Percentiles rank a stretch among this genome's conserved stretches.
These are phyloP conservation scores for Pseudomassariella vexata DNA, from an alignment of 2,329 filamentous ascomycete genomes.

Conservation along the genomic window DNA sequence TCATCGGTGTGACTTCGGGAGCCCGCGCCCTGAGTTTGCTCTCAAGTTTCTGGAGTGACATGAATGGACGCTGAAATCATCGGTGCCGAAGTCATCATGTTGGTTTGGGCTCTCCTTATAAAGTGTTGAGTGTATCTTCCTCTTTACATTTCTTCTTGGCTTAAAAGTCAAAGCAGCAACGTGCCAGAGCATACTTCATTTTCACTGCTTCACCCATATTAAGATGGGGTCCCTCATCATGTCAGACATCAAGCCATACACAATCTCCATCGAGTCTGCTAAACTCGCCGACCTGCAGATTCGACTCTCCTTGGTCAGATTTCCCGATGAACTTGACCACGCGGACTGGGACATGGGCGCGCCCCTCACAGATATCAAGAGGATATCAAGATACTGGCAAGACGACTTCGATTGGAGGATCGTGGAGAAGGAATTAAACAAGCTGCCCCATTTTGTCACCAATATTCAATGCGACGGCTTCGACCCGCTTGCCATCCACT, in stretches of 20 bases:
- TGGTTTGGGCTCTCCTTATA: too few species aligned
- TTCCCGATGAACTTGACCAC: slow-evolving; percentile 32
- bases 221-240: slow-evolving; percentile 9
- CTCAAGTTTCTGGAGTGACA: too few species aligned
- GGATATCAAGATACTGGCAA: slow-evolving; percentile 27
- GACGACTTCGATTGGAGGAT: slow-evolving; percentile 28
- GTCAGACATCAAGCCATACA: slow-evolving; percentile 26
- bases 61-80: too few species aligned
- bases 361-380: slow-evolving; percentile 28
- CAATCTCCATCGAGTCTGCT: slow-evolving; percentile 25
- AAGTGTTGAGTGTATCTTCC: too few species aligned
- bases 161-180: too few species aligned
- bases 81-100: too few species aligned
- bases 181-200: too few species aligned
- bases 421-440: slow-evolving; percentile 27
- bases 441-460: slow-evolving; percentile 28
- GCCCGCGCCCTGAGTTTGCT: too few species aligned
- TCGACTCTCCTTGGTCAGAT: slow-evolving; percentile 26
- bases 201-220: not conserved
- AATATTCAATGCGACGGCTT: slow-evolving; percentile 30
- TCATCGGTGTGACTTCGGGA: too few species aligned
- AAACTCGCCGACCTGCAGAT: slow-evolving; percentile 25
- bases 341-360: slow-evolving; percentile 32
- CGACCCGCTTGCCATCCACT: slow-evolving; percentile 29
- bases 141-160: too few species aligned